Percentiles rank a stretch among this genome's conserved stretches.
Evolutionary conservation across 768 basidiomycete genomes (phyloP).

Genomic region (Rhodocollybia butyracea): DNA sequence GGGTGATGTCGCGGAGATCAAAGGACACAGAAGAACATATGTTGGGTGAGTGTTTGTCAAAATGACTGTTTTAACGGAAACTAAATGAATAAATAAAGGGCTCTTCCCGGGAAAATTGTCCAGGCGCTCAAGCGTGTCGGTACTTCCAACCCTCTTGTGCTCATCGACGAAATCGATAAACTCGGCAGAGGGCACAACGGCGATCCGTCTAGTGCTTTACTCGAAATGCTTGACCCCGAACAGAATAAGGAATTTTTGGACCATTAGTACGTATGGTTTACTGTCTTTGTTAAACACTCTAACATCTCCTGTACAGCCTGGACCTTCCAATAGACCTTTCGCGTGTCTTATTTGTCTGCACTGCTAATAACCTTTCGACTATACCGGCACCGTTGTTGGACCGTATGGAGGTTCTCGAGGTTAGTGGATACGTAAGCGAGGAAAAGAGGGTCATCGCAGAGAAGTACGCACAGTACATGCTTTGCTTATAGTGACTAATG

Average conservation of each 20-base stretch:
- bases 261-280: constrained; percentile 71
- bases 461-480: constrained; percentile 21
- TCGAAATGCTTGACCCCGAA: constrained; percentile 94
- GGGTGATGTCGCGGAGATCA: constrained; percentile 98
- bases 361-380: constrained; percentile 90
- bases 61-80: no score
- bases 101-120: constrained; percentile 92
- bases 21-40: constrained; percentile 97
- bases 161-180: constrained; percentile 97
- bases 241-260: constrained; percentile 94
- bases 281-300: not conserved
- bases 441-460: constrained; percentile 89
- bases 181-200: constrained; percentile 90
- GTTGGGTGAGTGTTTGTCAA: constrained; percentile 59
- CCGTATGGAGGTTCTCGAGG: constrained; percentile 95
- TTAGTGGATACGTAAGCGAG: constrained; percentile 91
- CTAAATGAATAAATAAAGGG: no score
- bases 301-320: constrained; percentile 54
- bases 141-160: constrained; percentile 89
- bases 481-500: not conserved
- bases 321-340: constrained; percentile 97
- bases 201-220: constrained; percentile 85
- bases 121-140: constrained; percentile 92
- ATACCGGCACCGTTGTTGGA: constrained; percentile 93
- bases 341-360: constrained; percentile 96